Evolutionary conservation across 805 yeast genomes (phyloP).

Genomic region (Candida corydali): DNA sequence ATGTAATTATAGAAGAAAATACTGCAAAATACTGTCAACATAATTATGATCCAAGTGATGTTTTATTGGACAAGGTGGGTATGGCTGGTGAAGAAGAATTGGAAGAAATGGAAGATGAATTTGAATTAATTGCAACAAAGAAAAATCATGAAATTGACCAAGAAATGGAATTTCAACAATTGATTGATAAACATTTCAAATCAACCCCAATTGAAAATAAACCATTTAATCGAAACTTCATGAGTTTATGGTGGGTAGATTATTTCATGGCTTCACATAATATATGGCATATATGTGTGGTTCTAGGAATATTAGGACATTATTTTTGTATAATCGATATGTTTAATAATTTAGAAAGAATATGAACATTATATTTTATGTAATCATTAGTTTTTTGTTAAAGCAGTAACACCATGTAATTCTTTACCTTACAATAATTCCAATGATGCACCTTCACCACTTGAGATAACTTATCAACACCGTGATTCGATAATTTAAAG

Average conservation of each 20-base stretch:
- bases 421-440: constrained; percentile 98
- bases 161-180: constrained; percentile 20
- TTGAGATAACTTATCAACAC: too few relatives aligned
- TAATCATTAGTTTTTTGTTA: constrained; percentile 55
- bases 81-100: constrained; percentile 37
- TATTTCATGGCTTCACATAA: constrained; percentile 77
- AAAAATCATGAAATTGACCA: constrained; percentile 12
- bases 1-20: constrained; percentile 42
- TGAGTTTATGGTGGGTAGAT: constrained; percentile 81
- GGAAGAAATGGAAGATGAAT: constrained; percentile 25
- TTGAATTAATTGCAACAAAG: constrained; percentile 15
- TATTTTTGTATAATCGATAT: constrained; percentile 73
- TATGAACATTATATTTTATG: not conserved
- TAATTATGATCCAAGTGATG: constrained; percentile 24
- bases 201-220: constrained; percentile 23
- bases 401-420: constrained; percentile 95
- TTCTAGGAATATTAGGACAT: constrained; percentile 87
- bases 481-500: not conserved
- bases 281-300: constrained; percentile 90
- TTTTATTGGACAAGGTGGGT: constrained; percentile 30
- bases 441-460: constrained; percentile 99
- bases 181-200: constrained; percentile 36
- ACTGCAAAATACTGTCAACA: constrained; percentile 34
- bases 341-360: constrained; percentile 41
- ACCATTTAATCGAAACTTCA: constrained; percentile 35